phyloP scores from a whole-genome alignment of 352 stramenopile species.

The Nothophytophthora sp. region DNA sequence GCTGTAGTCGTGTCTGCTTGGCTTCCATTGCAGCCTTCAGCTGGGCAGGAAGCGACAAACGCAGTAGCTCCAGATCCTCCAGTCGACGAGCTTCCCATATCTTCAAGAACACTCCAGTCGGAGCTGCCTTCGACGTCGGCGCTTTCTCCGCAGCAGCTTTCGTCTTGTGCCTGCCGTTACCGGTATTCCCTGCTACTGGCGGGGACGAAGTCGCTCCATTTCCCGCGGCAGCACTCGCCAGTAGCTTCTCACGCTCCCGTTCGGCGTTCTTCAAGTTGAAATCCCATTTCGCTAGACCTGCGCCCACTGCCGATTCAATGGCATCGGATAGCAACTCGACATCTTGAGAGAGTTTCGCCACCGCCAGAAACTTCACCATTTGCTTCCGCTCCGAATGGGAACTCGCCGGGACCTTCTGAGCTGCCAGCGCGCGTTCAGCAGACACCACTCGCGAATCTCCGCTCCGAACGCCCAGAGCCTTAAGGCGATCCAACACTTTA shows the following conservation, averaged over 20 bases:
- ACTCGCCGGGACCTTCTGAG: conserved; percentile 35
- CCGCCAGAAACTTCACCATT: conserved; percentile 74
- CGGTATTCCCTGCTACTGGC: conserved; percentile 4
- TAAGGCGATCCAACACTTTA: conserved; percentile 47
- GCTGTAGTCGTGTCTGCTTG: conserved; percentile 44
- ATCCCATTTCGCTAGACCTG: conserved; percentile 77
- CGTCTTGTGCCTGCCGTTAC: conserved; percentile 4
- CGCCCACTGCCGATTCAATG: conserved; percentile 57
- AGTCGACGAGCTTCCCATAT: conserved; percentile 40
- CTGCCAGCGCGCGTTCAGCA: conserved; percentile 31
- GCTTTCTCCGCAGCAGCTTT: conserved; percentile 18
- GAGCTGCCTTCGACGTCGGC: conserved; percentile 10
- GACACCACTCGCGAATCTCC: conserved; percentile 30
- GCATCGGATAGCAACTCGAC: conserved; percentile 65
- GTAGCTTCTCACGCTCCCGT: conserved; percentile 61
- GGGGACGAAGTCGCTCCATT: conserved; percentile 1
- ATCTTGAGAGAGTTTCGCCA: conserved; percentile 73
- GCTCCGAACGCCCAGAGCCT: conserved; percentile 31
- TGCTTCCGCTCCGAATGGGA: conserved; percentile 67
- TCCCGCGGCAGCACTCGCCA: conserved; percentile 15
- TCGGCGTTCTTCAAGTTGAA: conserved; percentile 84
- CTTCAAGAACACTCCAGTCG: conserved; percentile 34
- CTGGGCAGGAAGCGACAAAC: conserved; percentile 13
- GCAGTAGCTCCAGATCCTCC: conserved; percentile 25
- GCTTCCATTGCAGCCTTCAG: conserved; percentile 32